These are phyloP conservation scores for Hemileia vastatrix DNA, from an alignment of 1,284 basidiomycete genomes.

Conservation along the genomic window DNA sequence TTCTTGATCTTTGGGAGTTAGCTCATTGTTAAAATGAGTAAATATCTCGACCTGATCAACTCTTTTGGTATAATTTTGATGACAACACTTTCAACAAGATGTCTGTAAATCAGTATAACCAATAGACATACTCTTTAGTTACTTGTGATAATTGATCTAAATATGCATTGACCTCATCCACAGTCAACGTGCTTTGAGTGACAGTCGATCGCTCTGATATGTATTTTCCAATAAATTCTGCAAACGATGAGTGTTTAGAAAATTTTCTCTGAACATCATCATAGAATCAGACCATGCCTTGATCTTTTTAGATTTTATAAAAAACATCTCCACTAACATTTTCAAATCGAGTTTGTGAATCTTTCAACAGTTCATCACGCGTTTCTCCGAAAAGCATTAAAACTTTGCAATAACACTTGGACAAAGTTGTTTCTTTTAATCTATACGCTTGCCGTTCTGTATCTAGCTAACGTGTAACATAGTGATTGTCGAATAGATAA, in stretches of 20 bases:
- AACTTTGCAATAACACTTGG: slow-evolving; percentile 76
- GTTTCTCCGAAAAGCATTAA: slow-evolving; percentile 46
- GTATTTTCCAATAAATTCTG: slow-evolving; percentile 75
- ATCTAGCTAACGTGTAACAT: slow-evolving; percentile 58
- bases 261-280: slow-evolving; percentile 30
- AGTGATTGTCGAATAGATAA: too few species aligned
- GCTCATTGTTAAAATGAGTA: slow-evolving; percentile 62
- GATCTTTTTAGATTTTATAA: background rate
- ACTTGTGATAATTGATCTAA: slow-evolving; percentile 64
- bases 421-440: slow-evolving; percentile 79
- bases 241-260: slow-evolving; percentile 46
- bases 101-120: background rate
- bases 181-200: slow-evolving; percentile 60
- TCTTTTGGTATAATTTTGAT: slow-evolving; percentile 46
- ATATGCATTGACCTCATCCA: slow-evolving; percentile 68
- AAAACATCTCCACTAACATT: background rate
- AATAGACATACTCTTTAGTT: slow-evolving; percentile 56
- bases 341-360: background rate
- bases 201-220: slow-evolving; percentile 75
- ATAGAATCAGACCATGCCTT: background rate
- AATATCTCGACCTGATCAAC: slow-evolving; percentile 64
- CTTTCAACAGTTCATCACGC: background rate
- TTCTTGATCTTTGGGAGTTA: slow-evolving; percentile 70
- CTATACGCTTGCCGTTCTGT: slow-evolving; percentile 78
- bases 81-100: background rate